phyloP scores from a whole-genome alignment of 2,329 filamentous ascomycete species.

The Fusarium austroafricanum region DNA sequence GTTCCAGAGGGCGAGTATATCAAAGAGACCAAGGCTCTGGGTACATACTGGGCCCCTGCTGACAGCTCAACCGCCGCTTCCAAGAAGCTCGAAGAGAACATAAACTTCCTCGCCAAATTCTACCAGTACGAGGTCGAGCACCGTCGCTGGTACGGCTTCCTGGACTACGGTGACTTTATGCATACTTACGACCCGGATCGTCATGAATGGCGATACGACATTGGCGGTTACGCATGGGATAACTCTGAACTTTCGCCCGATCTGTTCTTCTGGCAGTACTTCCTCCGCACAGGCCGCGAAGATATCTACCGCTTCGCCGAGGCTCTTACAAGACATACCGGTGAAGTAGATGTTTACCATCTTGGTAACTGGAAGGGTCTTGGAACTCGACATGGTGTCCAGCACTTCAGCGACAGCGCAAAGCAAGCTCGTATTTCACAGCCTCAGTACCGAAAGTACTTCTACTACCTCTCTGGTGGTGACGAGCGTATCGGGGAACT shows the following conservation, averaged over 20 bases:
- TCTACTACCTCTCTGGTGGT: constrained; percentile 68
- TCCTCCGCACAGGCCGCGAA: constrained; percentile 67
- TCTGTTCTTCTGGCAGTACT: constrained; percentile 72
- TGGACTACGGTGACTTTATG: constrained; percentile 71
- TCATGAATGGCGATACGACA: constrained; percentile 71
- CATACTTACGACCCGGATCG: constrained; percentile 70
- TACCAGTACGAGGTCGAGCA: constrained; percentile 68
- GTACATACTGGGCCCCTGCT: constrained; percentile 64
- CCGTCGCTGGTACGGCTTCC: constrained; percentile 72
- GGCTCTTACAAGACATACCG: constrained; percentile 67
- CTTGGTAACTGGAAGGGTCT: constrained; percentile 67
- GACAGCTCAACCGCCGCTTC: constrained; percentile 41
- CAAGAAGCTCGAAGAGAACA: constrained; percentile 61
- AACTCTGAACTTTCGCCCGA: constrained; percentile 73
- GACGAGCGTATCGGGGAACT: constrained; percentile 69
- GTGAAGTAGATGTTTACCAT: constrained; percentile 73
- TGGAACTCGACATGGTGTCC: constrained; percentile 71
- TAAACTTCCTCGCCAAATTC: constrained; percentile 67
- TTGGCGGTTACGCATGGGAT: constrained; percentile 74
- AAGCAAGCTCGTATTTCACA: constrained; percentile 71
- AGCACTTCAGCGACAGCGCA: constrained; percentile 70
- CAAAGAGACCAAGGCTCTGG: constrained; percentile 63
- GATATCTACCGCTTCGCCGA: constrained; percentile 71
- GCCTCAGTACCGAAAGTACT: constrained; percentile 65
- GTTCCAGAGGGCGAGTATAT: constrained; percentile 61